These are phyloP conservation scores for Diaporthe ampelina DNA, from an alignment of 2,329 filamentous ascomycete species.

Conservation along the genomic window DNA sequence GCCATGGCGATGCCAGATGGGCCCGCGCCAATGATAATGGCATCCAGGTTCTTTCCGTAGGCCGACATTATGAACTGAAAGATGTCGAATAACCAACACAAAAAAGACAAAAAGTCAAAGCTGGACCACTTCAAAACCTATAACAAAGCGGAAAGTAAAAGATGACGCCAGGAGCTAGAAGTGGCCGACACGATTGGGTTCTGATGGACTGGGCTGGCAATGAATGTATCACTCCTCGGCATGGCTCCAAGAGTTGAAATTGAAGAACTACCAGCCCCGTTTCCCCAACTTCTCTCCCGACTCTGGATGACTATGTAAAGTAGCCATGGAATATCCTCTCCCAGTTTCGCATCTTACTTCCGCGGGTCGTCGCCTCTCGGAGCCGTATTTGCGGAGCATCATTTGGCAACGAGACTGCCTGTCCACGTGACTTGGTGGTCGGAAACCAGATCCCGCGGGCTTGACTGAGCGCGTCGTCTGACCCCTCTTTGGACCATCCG, in stretches of 20 bases:
- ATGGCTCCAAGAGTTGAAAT: conserved; percentile 6
- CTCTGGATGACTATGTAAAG: background rate
- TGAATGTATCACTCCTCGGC: too few species aligned
- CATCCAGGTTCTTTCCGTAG: conserved; percentile 22
- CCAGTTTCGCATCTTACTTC: background rate
- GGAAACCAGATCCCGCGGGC: conserved; percentile 18
- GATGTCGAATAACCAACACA: background rate
- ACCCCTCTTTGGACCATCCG: too few species aligned
- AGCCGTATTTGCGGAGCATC: background rate
- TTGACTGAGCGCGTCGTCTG: background rate
- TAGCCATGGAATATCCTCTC: background rate
- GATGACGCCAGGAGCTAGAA: background rate
- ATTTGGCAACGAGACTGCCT: background rate
- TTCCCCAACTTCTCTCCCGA: background rate
- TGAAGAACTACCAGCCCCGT: background rate
- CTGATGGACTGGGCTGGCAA: too few species aligned
- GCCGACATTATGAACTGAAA: conserved; percentile 9
- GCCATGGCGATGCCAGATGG: conserved; percentile 33
- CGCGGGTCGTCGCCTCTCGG: background rate
- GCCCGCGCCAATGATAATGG: conserved; percentile 27
- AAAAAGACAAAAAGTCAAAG: too few species aligned
- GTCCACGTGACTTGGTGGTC: background rate
- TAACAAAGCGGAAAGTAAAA: background rate
- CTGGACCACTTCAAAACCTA: background rate
- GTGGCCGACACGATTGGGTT: background rate